phyloP scores from a whole-genome alignment of 805 yeast genomes.

The Suhomyces vadensis region DNA sequence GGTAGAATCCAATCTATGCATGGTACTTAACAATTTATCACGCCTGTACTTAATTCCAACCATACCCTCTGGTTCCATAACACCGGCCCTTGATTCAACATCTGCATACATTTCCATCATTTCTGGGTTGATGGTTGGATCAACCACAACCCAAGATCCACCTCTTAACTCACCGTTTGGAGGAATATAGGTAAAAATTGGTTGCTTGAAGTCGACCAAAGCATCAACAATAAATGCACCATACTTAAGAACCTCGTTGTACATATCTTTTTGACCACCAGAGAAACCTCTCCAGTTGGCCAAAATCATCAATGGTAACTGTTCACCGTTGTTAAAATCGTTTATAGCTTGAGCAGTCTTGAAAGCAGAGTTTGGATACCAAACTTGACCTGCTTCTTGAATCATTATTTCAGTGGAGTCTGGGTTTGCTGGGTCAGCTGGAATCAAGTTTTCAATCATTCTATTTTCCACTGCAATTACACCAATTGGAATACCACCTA shows the following conservation, averaged over 20 bases:
- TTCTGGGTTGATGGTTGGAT: constrained; percentile 93
- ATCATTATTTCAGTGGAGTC: constrained; percentile 83
- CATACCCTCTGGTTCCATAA: constrained; percentile 98
- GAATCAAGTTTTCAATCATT: constrained; percentile 81
- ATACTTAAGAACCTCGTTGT: constrained; percentile 93
- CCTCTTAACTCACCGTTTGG: constrained; percentile 99
- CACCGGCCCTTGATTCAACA: constrained; percentile 94
- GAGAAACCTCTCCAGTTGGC: constrained; percentile 99
- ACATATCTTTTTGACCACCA: constrained; percentile 99
- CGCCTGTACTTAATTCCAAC: constrained; percentile 97
- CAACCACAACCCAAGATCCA: constrained; percentile 99
- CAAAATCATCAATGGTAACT: constrained; percentile 92
- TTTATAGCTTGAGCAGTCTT: constrained; percentile 98
- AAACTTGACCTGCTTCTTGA: constrained; percentile 98
- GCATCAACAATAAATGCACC: constrained; percentile 98
- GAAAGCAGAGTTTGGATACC: constrained; percentile 99
- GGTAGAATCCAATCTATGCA: constrained; percentile 81
- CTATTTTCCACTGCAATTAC: constrained; percentile 95
- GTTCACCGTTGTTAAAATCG: constrained; percentile 98
- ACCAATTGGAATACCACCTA: constrained; percentile 99
- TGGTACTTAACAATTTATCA: constrained; percentile 85
- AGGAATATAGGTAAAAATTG: constrained; percentile 94
- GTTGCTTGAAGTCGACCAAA: constrained; percentile 92
- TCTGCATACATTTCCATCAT: constrained; percentile 99
- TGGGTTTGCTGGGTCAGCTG: constrained; percentile 99